Percentiles rank a stretch among this genome's conserved stretches.
These are phyloP conservation scores for Fusarium clavum DNA, from an alignment of 2,329 filamentous ascomycete species.

Conservation along the genomic window DNA sequence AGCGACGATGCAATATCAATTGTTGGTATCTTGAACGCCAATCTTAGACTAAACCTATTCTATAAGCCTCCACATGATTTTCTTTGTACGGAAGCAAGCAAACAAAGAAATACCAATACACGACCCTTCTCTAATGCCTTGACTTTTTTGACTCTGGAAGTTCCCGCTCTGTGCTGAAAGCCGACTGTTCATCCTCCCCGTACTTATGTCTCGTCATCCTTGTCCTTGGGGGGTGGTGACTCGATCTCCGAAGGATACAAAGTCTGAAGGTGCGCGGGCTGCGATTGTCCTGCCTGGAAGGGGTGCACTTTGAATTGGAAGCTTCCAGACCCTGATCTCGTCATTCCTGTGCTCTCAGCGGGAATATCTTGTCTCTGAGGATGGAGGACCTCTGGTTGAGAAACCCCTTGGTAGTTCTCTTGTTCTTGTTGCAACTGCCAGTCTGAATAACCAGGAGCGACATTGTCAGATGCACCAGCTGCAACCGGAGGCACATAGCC, in stretches of 20 bases:
- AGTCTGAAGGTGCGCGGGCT: not conserved
- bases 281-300: slow-evolving; percentile 38
- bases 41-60: not conserved
- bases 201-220: slow-evolving; percentile 1
- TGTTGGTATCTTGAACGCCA: not conserved
- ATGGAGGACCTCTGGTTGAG: slow-evolving; percentile 12
- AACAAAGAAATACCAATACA: not conserved
- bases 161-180: not conserved
- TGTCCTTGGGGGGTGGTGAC: slow-evolving; percentile 8
- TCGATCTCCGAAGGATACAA: slow-evolving; percentile 36
- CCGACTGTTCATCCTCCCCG: not conserved
- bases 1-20: not conserved
- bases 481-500: slow-evolving; percentile 28
- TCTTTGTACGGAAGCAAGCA: not conserved
- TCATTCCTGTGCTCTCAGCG: slow-evolving; percentile 36
- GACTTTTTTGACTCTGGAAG: not conserved
- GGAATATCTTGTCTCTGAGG: not conserved
- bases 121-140: not conserved
- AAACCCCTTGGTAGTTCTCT: slow-evolving; percentile 30
- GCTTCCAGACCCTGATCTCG: slow-evolving; percentile 42
- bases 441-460: slow-evolving; percentile 20
- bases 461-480: slow-evolving; percentile 15
- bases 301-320: slow-evolving; percentile 41
- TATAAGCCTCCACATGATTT: too few relatives aligned
- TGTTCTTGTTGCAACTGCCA: slow-evolving; percentile 28